Percentiles rank a stretch among this genome's conserved stretches.
phyloP scores from a whole-genome alignment of 2,329 filamentous ascomycete species.

The Hypoxylon sp. region DNA sequence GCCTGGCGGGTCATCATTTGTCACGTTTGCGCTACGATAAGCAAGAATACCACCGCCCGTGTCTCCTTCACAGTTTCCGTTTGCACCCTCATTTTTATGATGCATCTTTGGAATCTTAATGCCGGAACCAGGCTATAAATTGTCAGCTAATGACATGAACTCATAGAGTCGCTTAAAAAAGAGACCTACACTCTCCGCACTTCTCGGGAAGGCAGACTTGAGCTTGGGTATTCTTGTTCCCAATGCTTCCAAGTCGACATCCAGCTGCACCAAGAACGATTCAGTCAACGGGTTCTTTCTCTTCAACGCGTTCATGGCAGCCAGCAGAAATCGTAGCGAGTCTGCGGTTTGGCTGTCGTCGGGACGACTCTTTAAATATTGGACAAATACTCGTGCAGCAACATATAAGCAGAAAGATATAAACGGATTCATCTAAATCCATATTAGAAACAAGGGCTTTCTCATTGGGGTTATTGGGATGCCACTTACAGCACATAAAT shows the following conservation, averaged over 20 bases:
- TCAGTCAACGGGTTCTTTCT: conserved; percentile 90
- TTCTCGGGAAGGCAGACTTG: conserved; percentile 67
- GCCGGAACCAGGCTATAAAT: conserved; percentile 49
- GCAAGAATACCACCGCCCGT: conserved; percentile 56
- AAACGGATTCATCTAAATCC: conserved; percentile 87
- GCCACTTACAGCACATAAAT: conserved; percentile 79
- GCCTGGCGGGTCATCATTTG: conserved; percentile 55
- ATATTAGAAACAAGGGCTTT: conserved; percentile 33
- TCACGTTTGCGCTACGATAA: conserved; percentile 55
- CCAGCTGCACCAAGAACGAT: conserved; percentile 92
- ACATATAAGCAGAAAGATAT: conserved; percentile 96
- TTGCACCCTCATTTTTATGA: conserved; percentile 17
- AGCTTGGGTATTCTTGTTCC: conserved; percentile 72
- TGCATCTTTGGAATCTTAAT: conserved; percentile 33
- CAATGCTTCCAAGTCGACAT: conserved; percentile 87
- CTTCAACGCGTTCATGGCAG: conserved; percentile 91
- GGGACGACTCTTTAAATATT: conserved; percentile 94
- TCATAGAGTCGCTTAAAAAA: not conserved
- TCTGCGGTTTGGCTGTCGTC: conserved; percentile 83
- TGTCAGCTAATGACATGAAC: conserved; percentile 41
- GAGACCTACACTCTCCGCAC: conserved; percentile 63
- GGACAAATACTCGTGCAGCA: conserved; percentile 93
- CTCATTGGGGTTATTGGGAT: not conserved
- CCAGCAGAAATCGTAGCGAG: conserved; percentile 89
- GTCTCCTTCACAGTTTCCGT: conserved; percentile 19